Percentiles rank a stretch among this genome's conserved stretches.
phyloP scores from a whole-genome alignment of 345 rosid species.

The Eucalyptus paniculata region DNA sequence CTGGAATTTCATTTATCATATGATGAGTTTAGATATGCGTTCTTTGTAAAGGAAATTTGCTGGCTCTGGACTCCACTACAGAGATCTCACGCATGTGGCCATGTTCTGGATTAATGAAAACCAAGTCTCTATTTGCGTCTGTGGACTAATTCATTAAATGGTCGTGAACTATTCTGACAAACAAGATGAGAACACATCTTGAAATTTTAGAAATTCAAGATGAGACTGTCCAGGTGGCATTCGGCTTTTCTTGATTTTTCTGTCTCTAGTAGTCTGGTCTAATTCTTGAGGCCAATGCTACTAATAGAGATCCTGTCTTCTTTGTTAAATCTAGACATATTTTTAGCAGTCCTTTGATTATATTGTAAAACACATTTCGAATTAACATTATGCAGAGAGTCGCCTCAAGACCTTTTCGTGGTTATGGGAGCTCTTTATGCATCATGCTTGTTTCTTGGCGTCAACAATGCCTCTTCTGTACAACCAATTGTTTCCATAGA shows the following conservation, averaged over 20 bases:
- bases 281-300: neutral
- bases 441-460: constrained; percentile 74
- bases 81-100: neutral
- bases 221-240: neutral
- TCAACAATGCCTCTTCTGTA: constrained; percentile 77
- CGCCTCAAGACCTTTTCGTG: constrained; percentile 43
- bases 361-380: neutral
- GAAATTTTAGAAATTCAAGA: neutral
- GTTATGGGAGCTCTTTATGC: constrained; percentile 88
- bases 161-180: neutral
- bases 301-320: neutral
- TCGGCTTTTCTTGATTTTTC: neutral
- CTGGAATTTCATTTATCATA: neutral
- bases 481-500: constrained; percentile 87
- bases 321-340: neutral
- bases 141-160: neutral
- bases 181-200: neutral
- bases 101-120: neutral
- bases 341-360: neutral
- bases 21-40: neutral
- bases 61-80: neutral
- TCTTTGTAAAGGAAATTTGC: neutral
- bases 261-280: neutral
- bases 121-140: neutral
- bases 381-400: constrained; percentile 9